phyloP scores from a whole-genome alignment of 2,329 filamentous ascomycete genomes.

The Aspergillus awamori region DNA sequence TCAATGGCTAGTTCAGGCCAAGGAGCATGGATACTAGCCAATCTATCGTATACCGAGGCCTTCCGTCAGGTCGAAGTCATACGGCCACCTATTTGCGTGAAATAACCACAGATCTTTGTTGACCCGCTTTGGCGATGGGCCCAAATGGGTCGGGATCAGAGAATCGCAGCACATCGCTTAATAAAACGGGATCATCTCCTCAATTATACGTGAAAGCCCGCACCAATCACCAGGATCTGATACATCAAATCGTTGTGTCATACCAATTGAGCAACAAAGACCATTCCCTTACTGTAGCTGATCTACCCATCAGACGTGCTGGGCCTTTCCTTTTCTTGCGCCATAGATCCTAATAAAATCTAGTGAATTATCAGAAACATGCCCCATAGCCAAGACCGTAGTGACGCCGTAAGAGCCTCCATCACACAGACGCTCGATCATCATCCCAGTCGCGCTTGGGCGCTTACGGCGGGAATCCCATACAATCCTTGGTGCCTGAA shows the following conservation, averaged over 20 bases:
- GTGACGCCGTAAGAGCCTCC: slow-evolving; percentile 3
- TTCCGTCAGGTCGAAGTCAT: neutral
- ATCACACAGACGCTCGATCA: slow-evolving; percentile 11
- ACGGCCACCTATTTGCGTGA: neutral
- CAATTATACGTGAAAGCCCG: neutral
- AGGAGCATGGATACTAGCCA: neutral
- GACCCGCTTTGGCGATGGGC: neutral
- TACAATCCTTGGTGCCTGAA: neutral
- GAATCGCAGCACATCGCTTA: neutral
- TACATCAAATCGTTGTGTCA: neutral
- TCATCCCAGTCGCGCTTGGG: slow-evolving; percentile 21
- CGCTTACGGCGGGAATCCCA: slow-evolving; percentile 19
- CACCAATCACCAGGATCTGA: neutral
- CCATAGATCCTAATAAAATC: neutral
- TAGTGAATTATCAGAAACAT: neutral
- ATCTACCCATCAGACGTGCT: too few species aligned
- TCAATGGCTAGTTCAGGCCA: neutral
- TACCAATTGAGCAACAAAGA: too few species aligned
- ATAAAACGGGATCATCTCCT: neutral
- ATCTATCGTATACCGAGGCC: neutral
- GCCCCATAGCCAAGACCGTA: neutral
- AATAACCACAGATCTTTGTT: neutral
- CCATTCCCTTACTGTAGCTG: too few species aligned
- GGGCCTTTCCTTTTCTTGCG: neutral
- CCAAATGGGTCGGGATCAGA: neutral